These are phyloP conservation scores for Sarocladium kiliense DNA, from an alignment of 2,329 filamentous ascomycete genomes.

Conservation along the genomic window DNA sequence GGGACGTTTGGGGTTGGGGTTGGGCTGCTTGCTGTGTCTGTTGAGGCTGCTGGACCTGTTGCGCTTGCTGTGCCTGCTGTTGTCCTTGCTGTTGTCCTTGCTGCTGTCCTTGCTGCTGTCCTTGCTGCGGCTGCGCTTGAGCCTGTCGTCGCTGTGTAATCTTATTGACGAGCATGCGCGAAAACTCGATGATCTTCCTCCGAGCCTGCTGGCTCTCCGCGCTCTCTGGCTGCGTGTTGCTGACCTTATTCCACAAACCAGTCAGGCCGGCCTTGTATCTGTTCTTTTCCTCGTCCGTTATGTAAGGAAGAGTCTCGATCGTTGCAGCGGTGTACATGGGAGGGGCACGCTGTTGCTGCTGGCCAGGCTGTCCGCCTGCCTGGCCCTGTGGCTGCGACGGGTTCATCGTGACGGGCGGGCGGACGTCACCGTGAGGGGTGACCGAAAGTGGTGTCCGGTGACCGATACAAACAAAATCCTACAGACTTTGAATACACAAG, in stretches of 20 bases:
- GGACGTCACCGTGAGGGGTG: neutral
- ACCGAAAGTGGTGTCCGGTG: neutral
- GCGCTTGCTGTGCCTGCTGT: slow-evolving; percentile 18
- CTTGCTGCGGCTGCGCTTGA: slow-evolving; percentile 17
- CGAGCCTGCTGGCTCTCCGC: slow-evolving; percentile 44
- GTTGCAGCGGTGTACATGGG: slow-evolving; percentile 3
- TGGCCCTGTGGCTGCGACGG: slow-evolving; percentile 4
- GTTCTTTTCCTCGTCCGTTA: slow-evolving; percentile 49
- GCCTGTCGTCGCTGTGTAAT: slow-evolving; percentile 34
- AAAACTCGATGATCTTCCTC: slow-evolving; percentile 57
- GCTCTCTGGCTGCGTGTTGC: slow-evolving; percentile 41
- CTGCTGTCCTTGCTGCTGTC: slow-evolving; percentile 16
- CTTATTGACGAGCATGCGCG: slow-evolving; percentile 50
- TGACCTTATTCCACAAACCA: slow-evolving; percentile 48
- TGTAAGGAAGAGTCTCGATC: slow-evolving; percentile 17
- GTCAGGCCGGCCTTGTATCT: slow-evolving; percentile 56
- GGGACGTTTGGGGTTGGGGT: slow-evolving; percentile 17
- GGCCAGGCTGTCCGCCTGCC: slow-evolving; percentile 1
- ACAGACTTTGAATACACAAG: no score
- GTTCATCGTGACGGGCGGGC: neutral
- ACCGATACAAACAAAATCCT: no score
- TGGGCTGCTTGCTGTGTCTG: slow-evolving; percentile 6
- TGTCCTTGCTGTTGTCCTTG: slow-evolving; percentile 15
- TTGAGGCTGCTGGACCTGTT: neutral
- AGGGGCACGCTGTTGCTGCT: neutral